A percentile compares a stretch with the other conserved stretches of the same genome.
phyloP scores from a whole-genome alignment of 768 basidiomycete species.

The Terana coerulea region DNA sequence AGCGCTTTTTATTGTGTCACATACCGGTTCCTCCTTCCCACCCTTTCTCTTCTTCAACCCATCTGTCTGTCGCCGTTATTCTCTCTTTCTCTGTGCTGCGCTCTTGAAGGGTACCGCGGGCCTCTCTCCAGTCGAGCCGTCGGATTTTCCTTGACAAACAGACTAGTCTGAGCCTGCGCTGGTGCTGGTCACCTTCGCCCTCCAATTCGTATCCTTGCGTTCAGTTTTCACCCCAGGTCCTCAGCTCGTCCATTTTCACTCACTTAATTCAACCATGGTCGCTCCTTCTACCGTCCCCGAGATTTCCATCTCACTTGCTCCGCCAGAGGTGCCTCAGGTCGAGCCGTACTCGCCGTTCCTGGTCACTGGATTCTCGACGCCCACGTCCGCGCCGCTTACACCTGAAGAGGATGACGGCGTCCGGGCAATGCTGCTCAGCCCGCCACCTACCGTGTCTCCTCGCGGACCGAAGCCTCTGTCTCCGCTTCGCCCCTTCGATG shows the following conservation, averaged over 20 bases:
- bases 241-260: constrained; percentile 46
- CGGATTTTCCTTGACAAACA: constrained; percentile 12
- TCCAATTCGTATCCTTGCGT: background rate
- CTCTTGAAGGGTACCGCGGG: constrained; percentile 21
- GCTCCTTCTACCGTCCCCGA: constrained; percentile 48
- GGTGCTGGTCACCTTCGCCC: constrained; percentile 33
- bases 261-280: constrained; percentile 32
- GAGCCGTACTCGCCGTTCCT: constrained; percentile 67
- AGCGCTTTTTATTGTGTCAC: constrained; percentile 20
- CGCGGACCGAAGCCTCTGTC: constrained; percentile 41
- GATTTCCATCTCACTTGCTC: constrained; percentile 68
- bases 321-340: constrained; percentile 43
- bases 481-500: constrained; percentile 44
- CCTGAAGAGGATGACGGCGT: constrained; percentile 44
- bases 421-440: constrained; percentile 55
- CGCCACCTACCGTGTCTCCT: constrained; percentile 45
- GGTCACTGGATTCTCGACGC: constrained; percentile 20
- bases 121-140: constrained; percentile 23
- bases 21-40: constrained; percentile 18
- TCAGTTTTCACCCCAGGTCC: constrained; percentile 16
- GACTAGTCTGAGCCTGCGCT: constrained; percentile 18
- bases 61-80: constrained; percentile 31
- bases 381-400: constrained; percentile 18
- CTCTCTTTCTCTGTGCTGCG: constrained; percentile 25
- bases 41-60: constrained; percentile 5